Base-by-base conservation (phyloP, 768 basidiomycete species). In the Kwoniella sp. region DNA sequence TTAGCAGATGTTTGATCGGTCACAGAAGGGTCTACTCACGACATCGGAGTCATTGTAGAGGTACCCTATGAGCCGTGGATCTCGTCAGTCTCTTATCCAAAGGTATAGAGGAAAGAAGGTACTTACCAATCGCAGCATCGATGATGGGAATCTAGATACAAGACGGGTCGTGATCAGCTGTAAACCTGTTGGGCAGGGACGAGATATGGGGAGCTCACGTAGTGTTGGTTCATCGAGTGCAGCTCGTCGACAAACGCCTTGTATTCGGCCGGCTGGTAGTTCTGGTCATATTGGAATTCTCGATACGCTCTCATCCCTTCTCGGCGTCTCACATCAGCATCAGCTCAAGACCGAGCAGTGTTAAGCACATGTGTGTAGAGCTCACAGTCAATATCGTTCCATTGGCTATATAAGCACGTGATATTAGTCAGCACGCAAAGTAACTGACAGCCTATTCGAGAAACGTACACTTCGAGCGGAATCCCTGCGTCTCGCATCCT, bases 401-500 rank as follows among this genome's bases (percentile, higher is more conserved):
- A 73, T 50, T 69, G 58, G 5, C 64, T 62, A 24, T 49, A 25
- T n/a, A 46, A 2, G 27, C 17, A 33, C 13, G 24, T 7, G 19
- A 36, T 19, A 1, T 51, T 25, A n/a, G 6, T 22, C 36, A 40
- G 46, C 27, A 6, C 44, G 6, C 13, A 13, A 33, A 6, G 33
- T 33, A 33, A 13, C 33, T 33, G 33, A 6, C 33, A n/a, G 5
- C 33, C 33, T 13, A 33, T 13, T 33, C 13, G 33, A 33, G 33
- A 13, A 33, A 33, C 33, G 59, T 49, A 62, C 29, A 86, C 85
- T 85, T 92, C 90, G 5, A 91, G 83, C n/a, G 90, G 90, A 63
- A 92, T 85, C 55, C 85, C 82, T 0, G 88, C 88, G 22, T 83
- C 85, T 17, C 86, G 83, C 89, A 84, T 90, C 67, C 79, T 84